A percentile compares a stretch with the other conserved stretches of the same genome.
These are phyloP conservation scores for Colletotrichum australisinense DNA, from an alignment of 2,329 filamentous ascomycete genomes.

Conservation along the genomic window DNA sequence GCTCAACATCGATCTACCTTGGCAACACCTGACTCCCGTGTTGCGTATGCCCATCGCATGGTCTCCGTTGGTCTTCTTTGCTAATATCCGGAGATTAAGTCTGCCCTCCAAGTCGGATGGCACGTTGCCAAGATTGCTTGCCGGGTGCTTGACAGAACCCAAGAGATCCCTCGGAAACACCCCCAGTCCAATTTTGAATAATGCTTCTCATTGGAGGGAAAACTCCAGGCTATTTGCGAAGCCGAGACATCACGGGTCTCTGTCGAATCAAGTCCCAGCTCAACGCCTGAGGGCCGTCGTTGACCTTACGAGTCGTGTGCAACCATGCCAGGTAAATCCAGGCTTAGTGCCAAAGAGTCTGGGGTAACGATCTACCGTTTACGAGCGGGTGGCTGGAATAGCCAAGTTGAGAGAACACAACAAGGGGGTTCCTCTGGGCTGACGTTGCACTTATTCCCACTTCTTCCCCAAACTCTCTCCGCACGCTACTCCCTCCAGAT, in stretches of 20 bases:
- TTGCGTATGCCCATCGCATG: not conserved
- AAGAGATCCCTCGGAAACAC: slow-evolving; percentile 4
- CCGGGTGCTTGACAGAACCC: slow-evolving; percentile 13
- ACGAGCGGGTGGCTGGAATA: slow-evolving; percentile 17
- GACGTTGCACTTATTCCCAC: slow-evolving; percentile 6
- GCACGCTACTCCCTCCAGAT: not conserved
- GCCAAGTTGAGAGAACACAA: not conserved
- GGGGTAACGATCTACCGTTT: not conserved
- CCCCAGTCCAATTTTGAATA: not conserved
- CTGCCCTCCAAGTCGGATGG: not conserved
- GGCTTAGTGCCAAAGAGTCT: not conserved
- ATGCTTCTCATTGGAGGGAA: slow-evolving; percentile 26
- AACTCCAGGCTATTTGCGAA: slow-evolving; percentile 26
- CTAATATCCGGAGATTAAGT: slow-evolving; percentile 2
- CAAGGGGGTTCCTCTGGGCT: not conserved
- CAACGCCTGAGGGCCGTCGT: not conserved
- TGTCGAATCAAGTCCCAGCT: slow-evolving; percentile 19
- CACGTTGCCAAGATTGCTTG: not conserved
- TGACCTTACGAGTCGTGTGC: not conserved
- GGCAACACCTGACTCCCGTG: not conserved
- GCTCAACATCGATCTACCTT: not conserved
- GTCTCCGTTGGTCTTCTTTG: not conserved
- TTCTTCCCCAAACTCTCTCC: slow-evolving; percentile 27
- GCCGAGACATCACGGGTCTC: not conserved
- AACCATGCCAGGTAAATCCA: not conserved